Evolutionary conservation across 2,329 filamentous ascomycete genomes (phyloP).

Genomic region (Apiospora rasikravindrae): DNA sequence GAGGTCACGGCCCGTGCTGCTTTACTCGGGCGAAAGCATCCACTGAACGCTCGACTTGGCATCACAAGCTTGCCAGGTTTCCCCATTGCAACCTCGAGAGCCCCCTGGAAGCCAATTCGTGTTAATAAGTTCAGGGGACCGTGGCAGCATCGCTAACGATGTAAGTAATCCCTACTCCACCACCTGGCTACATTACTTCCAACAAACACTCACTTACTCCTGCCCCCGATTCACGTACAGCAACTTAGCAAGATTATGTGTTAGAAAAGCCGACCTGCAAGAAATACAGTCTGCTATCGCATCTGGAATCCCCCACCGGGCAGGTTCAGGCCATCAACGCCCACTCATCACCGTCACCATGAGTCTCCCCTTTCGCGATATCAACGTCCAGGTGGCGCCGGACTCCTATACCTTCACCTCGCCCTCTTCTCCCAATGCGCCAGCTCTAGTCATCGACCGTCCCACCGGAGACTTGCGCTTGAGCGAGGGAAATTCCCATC

Average conservation of each 20-base stretch:
- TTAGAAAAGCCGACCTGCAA: not conserved
- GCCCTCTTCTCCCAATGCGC: constrained; percentile 88
- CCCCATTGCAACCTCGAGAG: constrained; percentile 1
- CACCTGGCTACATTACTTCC: not conserved
- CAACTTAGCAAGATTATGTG: not conserved
- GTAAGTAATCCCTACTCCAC: constrained; percentile 6
- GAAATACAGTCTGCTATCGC: not conserved
- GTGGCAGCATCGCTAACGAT: not conserved
- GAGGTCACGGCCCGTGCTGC: constrained; percentile 16
- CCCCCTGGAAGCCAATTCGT: constrained; percentile 14
- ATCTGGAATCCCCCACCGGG: not conserved
- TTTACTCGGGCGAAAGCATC: not conserved
- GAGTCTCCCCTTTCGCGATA: constrained; percentile 82
- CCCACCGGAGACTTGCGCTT: constrained; percentile 90
- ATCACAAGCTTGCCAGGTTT: constrained; percentile 17
- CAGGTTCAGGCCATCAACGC: constrained; percentile 20
- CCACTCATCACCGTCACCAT: constrained; percentile 32
- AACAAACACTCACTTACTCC: not conserved
- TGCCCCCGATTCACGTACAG: not conserved
- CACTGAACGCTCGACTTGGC: constrained; percentile 9
- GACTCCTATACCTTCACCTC: constrained; percentile 97
- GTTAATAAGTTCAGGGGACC: constrained; percentile 7
- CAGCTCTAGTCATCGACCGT: constrained; percentile 86
- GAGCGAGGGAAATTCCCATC: constrained; percentile 76
- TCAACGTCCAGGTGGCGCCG: constrained; percentile 91